A percentile compares a stretch with the other conserved stretches of the same genome.
Conservation (phyloP, 768 basidiomycete species). For the Pleurotus tuber-regium region DNA sequence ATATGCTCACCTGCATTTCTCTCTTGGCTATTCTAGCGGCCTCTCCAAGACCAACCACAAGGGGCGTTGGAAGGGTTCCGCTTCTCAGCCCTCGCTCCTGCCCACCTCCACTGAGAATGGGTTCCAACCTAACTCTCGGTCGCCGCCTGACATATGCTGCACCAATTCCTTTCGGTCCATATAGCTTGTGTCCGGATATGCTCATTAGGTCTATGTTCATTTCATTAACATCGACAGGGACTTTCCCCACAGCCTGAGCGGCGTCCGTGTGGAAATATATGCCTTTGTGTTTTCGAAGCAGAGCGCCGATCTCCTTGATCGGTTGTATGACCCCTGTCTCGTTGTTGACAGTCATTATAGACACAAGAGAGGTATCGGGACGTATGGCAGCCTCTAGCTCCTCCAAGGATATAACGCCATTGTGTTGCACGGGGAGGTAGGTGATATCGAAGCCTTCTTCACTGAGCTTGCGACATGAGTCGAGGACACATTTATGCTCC, state of each 20-base stretch:
- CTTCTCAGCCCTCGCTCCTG: conserved; percentile 95
- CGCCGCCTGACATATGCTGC: conserved; percentile 91
- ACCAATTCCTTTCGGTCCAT: conserved; percentile 96
- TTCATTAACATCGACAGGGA: conserved; percentile 89
- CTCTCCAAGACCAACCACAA: conserved; percentile 93
- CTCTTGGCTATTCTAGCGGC: conserved; percentile 87
- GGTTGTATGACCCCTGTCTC: conserved; percentile 99
- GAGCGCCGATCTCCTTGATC: conserved; percentile 88
- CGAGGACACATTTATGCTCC: conserved; percentile 99
- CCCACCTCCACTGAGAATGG: conserved; percentile 92
- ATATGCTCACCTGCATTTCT: conserved; percentile 85
- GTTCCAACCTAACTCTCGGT: conserved; percentile 92
- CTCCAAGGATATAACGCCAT: conserved; percentile 78
- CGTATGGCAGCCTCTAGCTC: conserved; percentile 86
- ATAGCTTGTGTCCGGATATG: conserved; percentile 96
- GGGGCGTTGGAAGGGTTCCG: conserved; percentile 87
- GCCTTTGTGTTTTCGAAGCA: conserved; percentile 83
- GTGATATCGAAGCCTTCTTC: conserved; percentile 98
- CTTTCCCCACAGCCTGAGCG: conserved; percentile 92
- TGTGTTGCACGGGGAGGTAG: conserved; percentile 89
- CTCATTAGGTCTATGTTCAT: conserved; percentile 95
- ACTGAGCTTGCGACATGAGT: conserved; percentile 92
- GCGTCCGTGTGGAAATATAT: conserved; percentile 97
- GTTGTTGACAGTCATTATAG: conserved; percentile 99
- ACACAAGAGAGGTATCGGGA: conserved; percentile 91